phyloP scores from a whole-genome alignment of 495 filamentous ascomycete genomes.

The Parathielavia hyrcaniae region DNA sequence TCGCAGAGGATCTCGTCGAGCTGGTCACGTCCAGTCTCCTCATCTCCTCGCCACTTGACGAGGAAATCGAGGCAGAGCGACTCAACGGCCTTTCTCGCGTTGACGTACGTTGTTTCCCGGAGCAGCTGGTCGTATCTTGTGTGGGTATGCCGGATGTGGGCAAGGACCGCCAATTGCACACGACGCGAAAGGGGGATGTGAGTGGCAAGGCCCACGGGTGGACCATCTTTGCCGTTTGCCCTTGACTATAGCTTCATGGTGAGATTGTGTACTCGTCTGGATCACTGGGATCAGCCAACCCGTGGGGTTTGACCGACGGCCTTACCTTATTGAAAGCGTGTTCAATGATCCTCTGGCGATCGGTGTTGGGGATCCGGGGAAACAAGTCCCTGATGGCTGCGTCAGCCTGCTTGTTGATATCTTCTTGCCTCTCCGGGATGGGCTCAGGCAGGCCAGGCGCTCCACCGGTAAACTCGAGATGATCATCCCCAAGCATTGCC shows the following conservation, averaged over 20 bases:
- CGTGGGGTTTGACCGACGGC: constrained; percentile 11
- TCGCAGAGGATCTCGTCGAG: constrained; percentile 76
- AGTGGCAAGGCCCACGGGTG: constrained; percentile 59
- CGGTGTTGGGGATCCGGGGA: constrained; percentile 73
- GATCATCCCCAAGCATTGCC: constrained; percentile 23
- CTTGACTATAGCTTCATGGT: constrained; percentile 14
- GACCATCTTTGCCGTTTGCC: constrained; percentile 38
- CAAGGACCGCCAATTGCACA: constrained; percentile 75
- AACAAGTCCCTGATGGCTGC: constrained; percentile 74
- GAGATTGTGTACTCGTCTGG: constrained; percentile 10
- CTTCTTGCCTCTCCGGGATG: constrained; percentile 52
- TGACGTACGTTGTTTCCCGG: constrained; percentile 54
- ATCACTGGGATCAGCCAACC: not conserved
- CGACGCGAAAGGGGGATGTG: constrained; percentile 64
- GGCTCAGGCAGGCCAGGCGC: constrained; percentile 40
- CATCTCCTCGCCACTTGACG: constrained; percentile 82
- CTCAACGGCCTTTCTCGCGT: constrained; percentile 66
- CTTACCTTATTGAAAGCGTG: constrained; percentile 79
- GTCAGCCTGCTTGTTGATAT: constrained; percentile 66
- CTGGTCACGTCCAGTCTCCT: constrained; percentile 66
- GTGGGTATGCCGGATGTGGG: constrained; percentile 79
- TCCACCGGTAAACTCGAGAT: constrained; percentile 19
- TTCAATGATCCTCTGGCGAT: constrained; percentile 68
- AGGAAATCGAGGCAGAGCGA: constrained; percentile 63
- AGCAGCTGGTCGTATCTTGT: constrained; percentile 81